phyloP scores from a whole-genome alignment of 2,329 filamentous ascomycete species.

The Tolypocladium ovalisporum region DNA sequence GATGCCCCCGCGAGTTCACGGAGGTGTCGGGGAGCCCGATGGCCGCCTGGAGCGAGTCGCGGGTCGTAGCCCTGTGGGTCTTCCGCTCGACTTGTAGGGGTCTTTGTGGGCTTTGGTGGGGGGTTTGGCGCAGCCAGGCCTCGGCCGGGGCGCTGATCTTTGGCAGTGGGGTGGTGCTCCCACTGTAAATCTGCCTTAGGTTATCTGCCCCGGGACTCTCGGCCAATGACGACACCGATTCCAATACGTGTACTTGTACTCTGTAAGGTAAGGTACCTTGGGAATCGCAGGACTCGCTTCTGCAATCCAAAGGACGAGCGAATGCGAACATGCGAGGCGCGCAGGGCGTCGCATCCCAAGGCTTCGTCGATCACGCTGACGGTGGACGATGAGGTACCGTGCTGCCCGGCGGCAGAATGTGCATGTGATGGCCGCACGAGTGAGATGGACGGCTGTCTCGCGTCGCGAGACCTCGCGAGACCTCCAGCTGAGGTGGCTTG shows the following conservation, averaged over 20 bases:
- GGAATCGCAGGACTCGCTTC: no score
- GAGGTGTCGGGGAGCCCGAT: background rate
- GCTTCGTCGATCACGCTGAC: background rate
- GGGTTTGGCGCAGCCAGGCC: background rate
- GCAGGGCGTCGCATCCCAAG: background rate
- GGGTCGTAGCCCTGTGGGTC: background rate
- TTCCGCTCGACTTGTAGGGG: background rate
- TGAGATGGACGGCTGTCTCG: no score
- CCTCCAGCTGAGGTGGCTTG: no score
- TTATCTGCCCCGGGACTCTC: background rate
- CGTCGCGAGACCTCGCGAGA: background rate
- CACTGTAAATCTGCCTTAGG: background rate
- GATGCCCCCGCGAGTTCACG: background rate
- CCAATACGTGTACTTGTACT: no score
- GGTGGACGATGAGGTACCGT: background rate
- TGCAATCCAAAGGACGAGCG: background rate
- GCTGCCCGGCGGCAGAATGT: no score
- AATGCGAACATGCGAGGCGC: background rate
- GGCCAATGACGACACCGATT: background rate
- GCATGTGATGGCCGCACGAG: background rate
- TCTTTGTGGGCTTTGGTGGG: background rate
- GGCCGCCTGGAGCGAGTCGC: background rate
- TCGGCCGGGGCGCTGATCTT: no score
- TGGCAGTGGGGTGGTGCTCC: background rate
- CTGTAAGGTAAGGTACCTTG: no score